Evolutionary conservation across 2,329 filamentous ascomycete genomes (phyloP).

Genomic region (Sarocladium oryzae): DNA sequence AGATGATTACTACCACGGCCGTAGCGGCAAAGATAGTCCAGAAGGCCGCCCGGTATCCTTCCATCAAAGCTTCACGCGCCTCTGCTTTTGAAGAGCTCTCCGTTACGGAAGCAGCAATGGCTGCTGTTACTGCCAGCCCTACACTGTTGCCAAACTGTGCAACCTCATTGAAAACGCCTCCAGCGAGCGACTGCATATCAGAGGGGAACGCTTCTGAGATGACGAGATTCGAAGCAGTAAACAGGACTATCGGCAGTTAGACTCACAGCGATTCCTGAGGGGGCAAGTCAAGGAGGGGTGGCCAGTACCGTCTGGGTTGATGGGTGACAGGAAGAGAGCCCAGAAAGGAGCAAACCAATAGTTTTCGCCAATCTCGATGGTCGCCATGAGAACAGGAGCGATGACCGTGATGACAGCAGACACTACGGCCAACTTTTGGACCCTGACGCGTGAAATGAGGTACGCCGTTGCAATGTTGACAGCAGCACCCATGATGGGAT

Average conservation of each 20-base stretch:
- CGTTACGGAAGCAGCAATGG: slow-evolving; percentile 39
- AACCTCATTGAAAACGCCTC: slow-evolving; percentile 53
- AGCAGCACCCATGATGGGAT: slow-evolving; percentile 34
- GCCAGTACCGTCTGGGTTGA: slow-evolving; percentile 29
- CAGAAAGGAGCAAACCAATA: slow-evolving; percentile 44
- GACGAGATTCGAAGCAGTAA: slow-evolving; percentile 48
- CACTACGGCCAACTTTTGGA: slow-evolving; percentile 30
- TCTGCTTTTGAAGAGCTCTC: slow-evolving; percentile 24
- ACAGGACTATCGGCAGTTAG: slow-evolving; percentile 27
- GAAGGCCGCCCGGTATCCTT: slow-evolving; percentile 45
- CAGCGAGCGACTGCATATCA: slow-evolving; percentile 49
- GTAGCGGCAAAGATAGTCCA: slow-evolving; percentile 45
- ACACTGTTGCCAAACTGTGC: slow-evolving; percentile 51
- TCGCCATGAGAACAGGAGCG: slow-evolving; percentile 48
- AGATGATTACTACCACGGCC: slow-evolving; percentile 24
- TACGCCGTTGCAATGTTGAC: slow-evolving; percentile 36
- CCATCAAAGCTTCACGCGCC: slow-evolving; percentile 32
- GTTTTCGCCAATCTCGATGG: slow-evolving; percentile 36
- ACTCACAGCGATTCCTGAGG: slow-evolving; percentile 19
- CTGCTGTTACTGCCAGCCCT: slow-evolving; percentile 43
- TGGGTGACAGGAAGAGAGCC: slow-evolving; percentile 36
- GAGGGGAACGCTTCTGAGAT: slow-evolving; percentile 48
- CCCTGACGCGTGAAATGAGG: slow-evolving; percentile 31
- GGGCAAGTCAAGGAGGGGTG: slow-evolving; percentile 20
- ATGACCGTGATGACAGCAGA: slow-evolving; percentile 36